A percentile compares a stretch with the other conserved stretches of the same genome.
phyloP scores from a whole-genome alignment of 441 rosid species.

The Eutrema salsugineum region DNA sequence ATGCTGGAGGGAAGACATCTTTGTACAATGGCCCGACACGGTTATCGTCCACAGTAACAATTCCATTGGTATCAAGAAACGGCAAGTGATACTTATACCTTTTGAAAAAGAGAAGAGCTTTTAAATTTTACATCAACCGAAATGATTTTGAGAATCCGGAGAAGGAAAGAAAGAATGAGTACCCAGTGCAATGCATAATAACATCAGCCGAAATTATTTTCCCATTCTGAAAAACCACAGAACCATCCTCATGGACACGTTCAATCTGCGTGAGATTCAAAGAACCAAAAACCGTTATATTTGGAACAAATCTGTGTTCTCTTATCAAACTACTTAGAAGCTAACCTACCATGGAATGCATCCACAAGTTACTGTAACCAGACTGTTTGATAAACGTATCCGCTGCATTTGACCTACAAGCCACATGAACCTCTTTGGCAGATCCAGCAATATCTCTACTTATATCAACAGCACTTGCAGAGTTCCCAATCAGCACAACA shows the following conservation, averaged over 20 bases:
- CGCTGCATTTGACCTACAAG: slow-evolving; percentile 47
- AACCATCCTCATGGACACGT: slow-evolving; percentile 49
- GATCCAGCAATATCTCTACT: slow-evolving; percentile 61
- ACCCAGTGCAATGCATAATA: slow-evolving; percentile 85
- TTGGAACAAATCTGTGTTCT: background rate
- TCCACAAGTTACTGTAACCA: slow-evolving; percentile 56
- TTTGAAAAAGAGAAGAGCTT: slow-evolving; percentile 3
- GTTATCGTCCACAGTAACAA: slow-evolving; percentile 67
- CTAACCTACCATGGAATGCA: slow-evolving; percentile 68
- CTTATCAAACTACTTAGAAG: background rate
- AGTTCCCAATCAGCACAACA: slow-evolving; percentile 67
- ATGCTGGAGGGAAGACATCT: slow-evolving; percentile 65
- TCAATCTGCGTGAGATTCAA: slow-evolving; percentile 47
- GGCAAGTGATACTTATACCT: slow-evolving; percentile 79
- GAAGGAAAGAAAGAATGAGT: slow-evolving; percentile 6
- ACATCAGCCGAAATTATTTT: slow-evolving; percentile 46
- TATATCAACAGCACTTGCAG: slow-evolving; percentile 69
- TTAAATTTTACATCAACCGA: no score
- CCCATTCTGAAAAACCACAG: slow-evolving; percentile 58
- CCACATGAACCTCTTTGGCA: slow-evolving; percentile 85
- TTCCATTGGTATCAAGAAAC: slow-evolving; percentile 68
- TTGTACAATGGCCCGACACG: slow-evolving; percentile 77
- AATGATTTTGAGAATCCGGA: no score
- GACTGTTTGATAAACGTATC: slow-evolving; percentile 43
- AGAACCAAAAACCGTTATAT: background rate